Evolutionary conservation across 257 asterid species (phyloP).

Genomic region (Petunia secreta): DNA sequence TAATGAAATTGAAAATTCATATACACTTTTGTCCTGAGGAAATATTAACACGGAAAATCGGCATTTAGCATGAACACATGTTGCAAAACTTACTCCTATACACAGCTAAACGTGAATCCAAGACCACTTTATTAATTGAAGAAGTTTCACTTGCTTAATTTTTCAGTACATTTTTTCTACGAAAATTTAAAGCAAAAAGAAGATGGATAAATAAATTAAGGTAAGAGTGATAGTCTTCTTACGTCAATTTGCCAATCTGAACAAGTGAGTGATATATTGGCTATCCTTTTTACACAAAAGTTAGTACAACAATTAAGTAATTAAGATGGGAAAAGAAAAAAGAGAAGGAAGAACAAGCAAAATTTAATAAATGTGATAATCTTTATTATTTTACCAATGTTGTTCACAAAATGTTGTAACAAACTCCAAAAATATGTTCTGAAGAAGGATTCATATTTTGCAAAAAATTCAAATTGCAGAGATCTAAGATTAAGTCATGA

Average conservation of each 20-base stretch:
- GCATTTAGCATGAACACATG: not conserved
- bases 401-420: too few species aligned
- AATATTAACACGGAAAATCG: not conserved
- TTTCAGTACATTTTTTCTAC: too few species aligned
- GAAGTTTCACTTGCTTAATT: too few species aligned
- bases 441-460: not conserved
- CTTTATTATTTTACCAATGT: too few species aligned
- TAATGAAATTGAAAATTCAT: not conserved
- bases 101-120: too few species aligned
- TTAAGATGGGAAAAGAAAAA: not conserved
- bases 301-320: not conserved
- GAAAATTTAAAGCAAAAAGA: too few species aligned
- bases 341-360: not conserved
- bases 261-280: too few species aligned
- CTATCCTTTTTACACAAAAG: too few species aligned
- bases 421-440: not conserved
- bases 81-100: not conserved
- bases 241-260: too few species aligned
- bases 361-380: not conserved
- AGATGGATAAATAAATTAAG: too few species aligned
- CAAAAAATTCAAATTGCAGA: not conserved
- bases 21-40: not conserved
- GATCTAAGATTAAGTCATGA: conserved; percentile 15
- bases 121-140: too few species aligned
- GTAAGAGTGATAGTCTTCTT: too few species aligned